A percentile compares a stretch with the other conserved stretches of the same genome.
Conservation (phyloP, 441 rosid genomes). For the Flueggea neowawraea region DNA sequence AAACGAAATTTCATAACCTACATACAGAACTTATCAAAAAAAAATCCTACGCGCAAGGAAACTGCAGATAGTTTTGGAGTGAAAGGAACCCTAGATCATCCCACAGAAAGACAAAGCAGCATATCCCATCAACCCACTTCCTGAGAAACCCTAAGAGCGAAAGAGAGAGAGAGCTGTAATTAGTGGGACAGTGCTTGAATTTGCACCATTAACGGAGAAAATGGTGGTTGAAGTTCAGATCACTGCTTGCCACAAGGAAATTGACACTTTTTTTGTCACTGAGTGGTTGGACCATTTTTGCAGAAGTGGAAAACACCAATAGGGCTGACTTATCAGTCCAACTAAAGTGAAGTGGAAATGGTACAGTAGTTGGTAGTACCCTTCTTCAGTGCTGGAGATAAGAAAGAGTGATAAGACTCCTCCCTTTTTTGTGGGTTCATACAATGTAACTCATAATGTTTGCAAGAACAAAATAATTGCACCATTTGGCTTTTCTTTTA, state of each 20-base stretch:
- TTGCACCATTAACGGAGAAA: slow-evolving; percentile 1
- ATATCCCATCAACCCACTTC: not conserved
- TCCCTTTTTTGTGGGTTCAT: not conserved
- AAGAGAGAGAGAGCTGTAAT: too few relatives aligned
- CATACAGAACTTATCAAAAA: too few relatives aligned
- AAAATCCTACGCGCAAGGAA: too few relatives aligned
- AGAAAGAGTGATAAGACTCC: slow-evolving; percentile 1
- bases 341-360: not conserved
- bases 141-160: slow-evolving; percentile 2
- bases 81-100: too few relatives aligned
- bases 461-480: not conserved
- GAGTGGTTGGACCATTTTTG: slow-evolving; percentile 2
- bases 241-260: not conserved
- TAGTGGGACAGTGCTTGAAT: not conserved
- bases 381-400: not conserved
- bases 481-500: not conserved
- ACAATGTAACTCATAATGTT: slow-evolving; percentile 1
- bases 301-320: not conserved
- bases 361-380: not conserved
- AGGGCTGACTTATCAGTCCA: slow-evolving; percentile 1
- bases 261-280: not conserved
- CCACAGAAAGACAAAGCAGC: not conserved
- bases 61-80: too few relatives aligned
- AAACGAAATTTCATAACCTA: too few relatives aligned
- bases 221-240: not conserved